phyloP scores from a whole-genome alignment of 1,284 basidiomycete genomes.

The Blastosporella zonata region DNA sequence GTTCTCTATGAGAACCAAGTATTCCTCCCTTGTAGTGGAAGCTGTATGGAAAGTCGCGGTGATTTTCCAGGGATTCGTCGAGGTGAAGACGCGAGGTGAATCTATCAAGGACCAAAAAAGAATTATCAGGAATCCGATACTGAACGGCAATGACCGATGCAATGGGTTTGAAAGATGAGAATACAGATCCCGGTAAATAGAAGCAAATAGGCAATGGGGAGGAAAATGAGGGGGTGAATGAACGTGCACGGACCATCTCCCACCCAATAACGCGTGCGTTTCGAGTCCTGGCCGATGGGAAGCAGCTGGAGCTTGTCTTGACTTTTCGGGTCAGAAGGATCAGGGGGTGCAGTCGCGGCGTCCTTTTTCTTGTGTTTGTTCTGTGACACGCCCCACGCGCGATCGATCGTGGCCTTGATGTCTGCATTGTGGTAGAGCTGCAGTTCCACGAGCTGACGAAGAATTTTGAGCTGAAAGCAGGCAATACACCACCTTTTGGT shows the following conservation, averaged over 20 bases:
- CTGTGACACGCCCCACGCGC: slow-evolving; percentile 78
- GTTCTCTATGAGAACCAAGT: slow-evolving; percentile 55
- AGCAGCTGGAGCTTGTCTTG: slow-evolving; percentile 58
- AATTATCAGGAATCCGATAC: slow-evolving; percentile 23
- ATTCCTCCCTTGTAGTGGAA: slow-evolving; percentile 69
- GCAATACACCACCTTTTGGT: slow-evolving; percentile 5
- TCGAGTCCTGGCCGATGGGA: slow-evolving; percentile 70
- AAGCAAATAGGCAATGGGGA: slow-evolving; percentile 53
- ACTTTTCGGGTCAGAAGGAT: slow-evolving; percentile 57
- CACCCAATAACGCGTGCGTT: slow-evolving; percentile 75
- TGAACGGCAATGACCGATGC: slow-evolving; percentile 30
- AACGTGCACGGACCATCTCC: slow-evolving; percentile 73
- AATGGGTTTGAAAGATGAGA: slow-evolving; percentile 32
- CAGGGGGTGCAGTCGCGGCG: slow-evolving; percentile 46
- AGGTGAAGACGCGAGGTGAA: slow-evolving; percentile 75
- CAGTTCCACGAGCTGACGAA: slow-evolving; percentile 76
- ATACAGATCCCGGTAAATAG: slow-evolving; percentile 58
- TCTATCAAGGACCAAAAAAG: slow-evolving; percentile 44
- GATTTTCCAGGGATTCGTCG: slow-evolving; percentile 84
- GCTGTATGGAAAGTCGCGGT: slow-evolving; percentile 68
- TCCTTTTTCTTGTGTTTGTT: slow-evolving; percentile 80
- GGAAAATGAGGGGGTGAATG: slow-evolving; percentile 34
- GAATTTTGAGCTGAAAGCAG: slow-evolving; percentile 61
- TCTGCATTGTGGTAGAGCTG: slow-evolving; percentile 66
- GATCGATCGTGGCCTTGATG: slow-evolving; percentile 70